A percentile compares a stretch with the other conserved stretches of the same genome.
Evolutionary conservation across 495 filamentous ascomycete species (phyloP).

Genomic region (Oidiodendron maius): DNA sequence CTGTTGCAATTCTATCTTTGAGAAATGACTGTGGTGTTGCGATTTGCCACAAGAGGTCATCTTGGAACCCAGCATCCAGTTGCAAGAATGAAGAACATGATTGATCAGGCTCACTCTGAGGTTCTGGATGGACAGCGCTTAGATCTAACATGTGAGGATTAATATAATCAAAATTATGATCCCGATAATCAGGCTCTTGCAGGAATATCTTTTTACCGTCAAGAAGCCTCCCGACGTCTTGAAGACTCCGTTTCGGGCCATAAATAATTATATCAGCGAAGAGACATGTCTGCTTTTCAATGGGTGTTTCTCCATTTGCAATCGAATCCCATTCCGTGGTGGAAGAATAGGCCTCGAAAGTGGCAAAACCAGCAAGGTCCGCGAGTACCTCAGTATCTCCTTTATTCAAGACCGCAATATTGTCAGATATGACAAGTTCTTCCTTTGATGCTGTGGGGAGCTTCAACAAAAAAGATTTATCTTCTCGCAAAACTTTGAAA

Average conservation of each 20-base stretch:
- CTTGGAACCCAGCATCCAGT: background rate
- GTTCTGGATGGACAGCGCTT: background rate
- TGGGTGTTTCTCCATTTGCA: background rate
- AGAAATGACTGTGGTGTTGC: background rate
- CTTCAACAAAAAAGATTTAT: background rate
- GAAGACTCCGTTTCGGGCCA: constrained; percentile 16
- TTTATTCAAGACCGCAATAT: constrained; percentile 4
- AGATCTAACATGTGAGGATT: constrained; percentile 32
- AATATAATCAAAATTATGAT: constrained; percentile 13
- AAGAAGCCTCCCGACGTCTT: constrained; percentile 23
- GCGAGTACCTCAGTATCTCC: background rate
- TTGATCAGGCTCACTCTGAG: background rate
- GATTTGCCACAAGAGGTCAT: background rate
- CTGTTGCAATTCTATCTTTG: constrained; percentile 17
- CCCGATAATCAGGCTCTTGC: constrained; percentile 26
- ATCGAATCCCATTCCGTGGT: background rate
- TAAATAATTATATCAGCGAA: constrained; percentile 32
- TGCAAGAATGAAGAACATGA: background rate
- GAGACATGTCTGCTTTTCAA: constrained; percentile 2
- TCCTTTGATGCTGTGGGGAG: background rate
- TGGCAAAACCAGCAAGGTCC: constrained; percentile 1
- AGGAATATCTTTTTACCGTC: constrained; percentile 27
- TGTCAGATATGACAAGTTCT: background rate
- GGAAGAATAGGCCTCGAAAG: background rate
- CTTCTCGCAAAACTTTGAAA: constrained; percentile 3